These are phyloP conservation scores for Blastocladiella britannica DNA, from an alignment of 192 early-diverging fungal species.

Conservation along the genomic window DNA sequence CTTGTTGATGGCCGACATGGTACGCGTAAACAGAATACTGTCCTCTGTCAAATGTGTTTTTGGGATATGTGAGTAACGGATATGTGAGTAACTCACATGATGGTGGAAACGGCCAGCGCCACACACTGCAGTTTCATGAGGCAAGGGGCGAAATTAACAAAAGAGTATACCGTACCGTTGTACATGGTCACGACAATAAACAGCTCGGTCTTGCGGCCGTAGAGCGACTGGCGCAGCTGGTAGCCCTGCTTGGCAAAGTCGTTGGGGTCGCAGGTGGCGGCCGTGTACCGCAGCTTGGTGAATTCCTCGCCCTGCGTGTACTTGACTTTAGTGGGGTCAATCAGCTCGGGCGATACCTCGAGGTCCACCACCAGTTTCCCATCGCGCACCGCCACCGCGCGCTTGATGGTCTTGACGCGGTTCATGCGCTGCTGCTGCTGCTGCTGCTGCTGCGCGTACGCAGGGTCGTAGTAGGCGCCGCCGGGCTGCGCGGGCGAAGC, in stretches of 20 bases:
- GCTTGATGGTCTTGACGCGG: slow-evolving; percentile 1
- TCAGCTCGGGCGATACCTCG: neutral
- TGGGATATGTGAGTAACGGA: too few species aligned
- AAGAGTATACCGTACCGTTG: slow-evolving; percentile 16
- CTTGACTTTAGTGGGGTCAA: slow-evolving; percentile 10
- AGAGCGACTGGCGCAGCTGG: slow-evolving; percentile 41
- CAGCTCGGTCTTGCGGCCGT: slow-evolving; percentile 59
- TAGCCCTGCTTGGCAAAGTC: slow-evolving; percentile 41
- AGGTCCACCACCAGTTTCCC: neutral
- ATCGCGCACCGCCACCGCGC: neutral
- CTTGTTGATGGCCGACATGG: slow-evolving; percentile 68
- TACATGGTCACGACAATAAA: slow-evolving; percentile 90
- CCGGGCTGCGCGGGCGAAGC: too few species aligned
- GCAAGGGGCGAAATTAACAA: too few species aligned
- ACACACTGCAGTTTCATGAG: too few species aligned
- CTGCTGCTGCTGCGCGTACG: too few species aligned
- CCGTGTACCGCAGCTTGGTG: slow-evolving; percentile 60
- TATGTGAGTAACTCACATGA: too few species aligned
- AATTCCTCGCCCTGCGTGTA: slow-evolving; percentile 51
- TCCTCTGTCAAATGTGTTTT: slow-evolving; percentile 41
- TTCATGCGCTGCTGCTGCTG: neutral
- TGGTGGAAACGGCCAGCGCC: too few species aligned
- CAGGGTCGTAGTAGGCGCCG: neutral
- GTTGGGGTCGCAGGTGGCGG: slow-evolving; percentile 41
- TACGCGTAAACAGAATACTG: slow-evolving; percentile 69